Conservation (phyloP, 2,329 filamentous ascomycete genomes). For the Aspergillus hortae region DNA sequence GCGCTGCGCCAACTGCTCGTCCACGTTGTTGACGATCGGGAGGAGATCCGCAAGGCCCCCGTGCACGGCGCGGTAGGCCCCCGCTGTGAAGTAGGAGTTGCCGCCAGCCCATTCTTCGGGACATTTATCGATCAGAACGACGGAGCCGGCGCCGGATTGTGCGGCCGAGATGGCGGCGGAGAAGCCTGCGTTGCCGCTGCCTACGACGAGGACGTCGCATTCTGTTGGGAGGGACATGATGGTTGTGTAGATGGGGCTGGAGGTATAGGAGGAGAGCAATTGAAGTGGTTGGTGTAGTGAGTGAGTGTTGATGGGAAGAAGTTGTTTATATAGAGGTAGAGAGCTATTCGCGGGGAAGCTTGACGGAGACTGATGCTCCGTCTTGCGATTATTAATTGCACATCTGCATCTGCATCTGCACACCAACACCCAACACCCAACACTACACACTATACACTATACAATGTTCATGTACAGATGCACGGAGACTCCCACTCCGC, state of each 20-base stretch:
- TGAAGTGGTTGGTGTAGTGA: neutral
- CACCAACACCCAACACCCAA: too few species aligned
- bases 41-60: conserved; percentile 55
- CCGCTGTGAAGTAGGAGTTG: conserved; percentile 64
- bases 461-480: too few species aligned
- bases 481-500: neutral
- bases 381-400: neutral
- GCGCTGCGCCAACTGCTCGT: conserved; percentile 40
- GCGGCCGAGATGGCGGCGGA: conserved; percentile 56
- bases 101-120: conserved; percentile 59
- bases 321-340: neutral
- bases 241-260: neutral
- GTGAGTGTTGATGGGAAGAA: neutral
- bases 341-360: neutral
- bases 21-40: conserved; percentile 60
- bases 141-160: conserved; percentile 29
- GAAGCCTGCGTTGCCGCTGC: conserved; percentile 64
- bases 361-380: neutral
- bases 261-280: neutral
- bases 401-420: too few species aligned
- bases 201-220: conserved; percentile 50
- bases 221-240: conserved; percentile 12
- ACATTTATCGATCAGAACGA: conserved; percentile 60
- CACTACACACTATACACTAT: too few species aligned
- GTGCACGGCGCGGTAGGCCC: conserved; percentile 59